phyloP scores from a whole-genome alignment of 805 yeast species.

The Nakazawaea ernobii region DNA sequence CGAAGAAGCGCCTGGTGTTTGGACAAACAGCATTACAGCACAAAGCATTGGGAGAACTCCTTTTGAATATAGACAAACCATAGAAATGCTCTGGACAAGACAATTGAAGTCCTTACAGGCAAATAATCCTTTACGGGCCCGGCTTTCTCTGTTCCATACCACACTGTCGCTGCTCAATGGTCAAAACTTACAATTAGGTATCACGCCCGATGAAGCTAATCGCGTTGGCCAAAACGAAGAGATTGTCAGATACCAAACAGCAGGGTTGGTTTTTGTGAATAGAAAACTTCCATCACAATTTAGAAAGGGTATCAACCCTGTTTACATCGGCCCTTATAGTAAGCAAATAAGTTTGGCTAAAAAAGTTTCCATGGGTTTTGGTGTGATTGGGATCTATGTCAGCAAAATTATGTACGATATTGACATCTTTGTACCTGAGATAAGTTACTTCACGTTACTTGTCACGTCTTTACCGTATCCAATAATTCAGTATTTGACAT shows the following conservation, averaged over 20 bases:
- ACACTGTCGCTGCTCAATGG: constrained; percentile 11
- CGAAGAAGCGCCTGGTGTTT: too few species aligned
- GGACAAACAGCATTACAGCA: too few species aligned
- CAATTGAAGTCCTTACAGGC: too few species aligned
- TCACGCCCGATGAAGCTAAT: constrained; percentile 4
- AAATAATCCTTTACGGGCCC: too few species aligned
- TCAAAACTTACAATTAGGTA: constrained; percentile 11
- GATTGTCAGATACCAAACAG: constrained; percentile 20
- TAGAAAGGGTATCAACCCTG: constrained; percentile 53
- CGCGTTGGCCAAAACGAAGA: constrained; percentile 2
- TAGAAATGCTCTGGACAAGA: too few species aligned
- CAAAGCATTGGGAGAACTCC: too few species aligned
- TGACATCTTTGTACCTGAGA: constrained; percentile 43
- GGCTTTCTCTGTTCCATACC: not conserved
- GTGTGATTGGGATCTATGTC: constrained; percentile 53
- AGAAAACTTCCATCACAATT: constrained; percentile 41
- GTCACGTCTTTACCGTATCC: constrained; percentile 53
- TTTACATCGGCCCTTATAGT: constrained; percentile 60
- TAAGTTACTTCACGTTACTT: constrained; percentile 35
- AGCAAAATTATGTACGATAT: constrained; percentile 55
- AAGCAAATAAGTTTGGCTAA: constrained; percentile 59
- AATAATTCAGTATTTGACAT: constrained; percentile 45
- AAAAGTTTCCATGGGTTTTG: constrained; percentile 56
- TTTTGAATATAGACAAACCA: too few species aligned
- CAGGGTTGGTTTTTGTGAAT: constrained; percentile 23